Percentiles rank a stretch among this genome's conserved stretches.
Conservation (phyloP, 208 protist species). For the Trypanosoma grayi region DNA sequence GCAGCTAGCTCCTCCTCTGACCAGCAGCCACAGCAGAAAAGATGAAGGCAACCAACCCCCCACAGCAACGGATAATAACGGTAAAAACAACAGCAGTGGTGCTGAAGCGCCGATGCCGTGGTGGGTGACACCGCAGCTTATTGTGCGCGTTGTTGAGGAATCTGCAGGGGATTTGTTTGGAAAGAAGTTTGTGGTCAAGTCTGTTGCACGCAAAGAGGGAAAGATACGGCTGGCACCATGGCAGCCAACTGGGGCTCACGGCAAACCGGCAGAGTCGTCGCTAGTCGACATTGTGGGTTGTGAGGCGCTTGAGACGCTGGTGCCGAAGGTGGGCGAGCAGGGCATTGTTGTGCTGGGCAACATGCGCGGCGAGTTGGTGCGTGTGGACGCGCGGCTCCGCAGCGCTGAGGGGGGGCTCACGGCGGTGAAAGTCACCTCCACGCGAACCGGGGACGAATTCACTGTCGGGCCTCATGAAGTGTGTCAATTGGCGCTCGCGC, state of each 20-base stretch:
- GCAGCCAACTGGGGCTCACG: neutral
- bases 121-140: conserved; percentile 74
- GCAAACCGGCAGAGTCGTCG: neutral
- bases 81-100: neutral
- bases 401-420: conserved; percentile 31
- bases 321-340: conserved; percentile 58
- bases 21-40: neutral
- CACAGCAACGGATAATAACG: neutral
- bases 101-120: conserved; percentile 22
- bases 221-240: conserved; percentile 46
- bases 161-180: conserved; percentile 50
- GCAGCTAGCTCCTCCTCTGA: neutral
- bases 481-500: conserved; percentile 26
- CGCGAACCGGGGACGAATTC: conserved; percentile 36
- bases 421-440: conserved; percentile 51
- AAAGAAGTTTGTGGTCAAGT: conserved; percentile 62
- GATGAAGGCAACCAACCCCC: neutral
- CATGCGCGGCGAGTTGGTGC: conserved; percentile 61
- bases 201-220: conserved; percentile 40
- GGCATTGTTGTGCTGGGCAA: conserved; percentile 65
- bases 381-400: conserved; percentile 36
- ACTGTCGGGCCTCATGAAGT: conserved; percentile 49
- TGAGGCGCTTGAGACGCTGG: conserved; percentile 66
- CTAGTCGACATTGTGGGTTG: conserved; percentile 56
- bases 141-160: conserved; percentile 71